Evolutionary conservation across 352 stramenopile species (phyloP).

Genomic region (Nothophytophthora sp.): DNA sequence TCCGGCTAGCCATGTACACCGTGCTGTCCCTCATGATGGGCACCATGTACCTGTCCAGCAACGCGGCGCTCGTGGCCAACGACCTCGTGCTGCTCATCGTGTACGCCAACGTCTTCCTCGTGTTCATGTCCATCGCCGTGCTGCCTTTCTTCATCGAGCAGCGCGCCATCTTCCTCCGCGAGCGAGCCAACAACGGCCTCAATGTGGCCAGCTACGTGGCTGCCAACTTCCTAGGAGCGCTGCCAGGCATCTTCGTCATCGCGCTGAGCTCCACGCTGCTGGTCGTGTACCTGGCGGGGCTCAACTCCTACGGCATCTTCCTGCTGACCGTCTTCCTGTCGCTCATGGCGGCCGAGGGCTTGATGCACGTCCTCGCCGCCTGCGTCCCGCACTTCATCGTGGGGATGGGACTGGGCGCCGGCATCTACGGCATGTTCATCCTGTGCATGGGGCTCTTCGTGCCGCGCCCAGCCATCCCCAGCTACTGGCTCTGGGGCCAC

Average conservation of each 20-base stretch:
- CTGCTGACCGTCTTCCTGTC: conserved; percentile 70
- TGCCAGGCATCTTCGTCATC: conserved; percentile 71
- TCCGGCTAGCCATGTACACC: conserved; percentile 79
- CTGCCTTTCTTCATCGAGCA: conserved; percentile 89
- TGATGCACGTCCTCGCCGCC: conserved; percentile 74
- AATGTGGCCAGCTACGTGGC: conserved; percentile 74
- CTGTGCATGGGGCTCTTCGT: conserved; percentile 81
- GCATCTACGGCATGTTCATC: conserved; percentile 85
- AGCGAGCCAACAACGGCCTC: conserved; percentile 55
- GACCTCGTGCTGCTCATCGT: conserved; percentile 73
- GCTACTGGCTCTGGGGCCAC: conserved; percentile 78
- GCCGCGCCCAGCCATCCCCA: conserved; percentile 47
- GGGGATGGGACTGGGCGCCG: conserved; percentile 75
- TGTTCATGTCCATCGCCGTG: conserved; percentile 90
- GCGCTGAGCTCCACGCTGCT: conserved; percentile 48
- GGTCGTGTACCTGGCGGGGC: conserved; percentile 41
- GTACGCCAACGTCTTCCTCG: conserved; percentile 88
- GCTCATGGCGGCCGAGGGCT: conserved; percentile 71
- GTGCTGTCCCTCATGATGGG: conserved; percentile 67
- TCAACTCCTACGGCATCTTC: conserved; percentile 63
- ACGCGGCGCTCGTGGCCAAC: conserved; percentile 14
- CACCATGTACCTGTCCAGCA: conserved; percentile 63
- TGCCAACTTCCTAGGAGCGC: conserved; percentile 61
- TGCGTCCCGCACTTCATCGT: conserved; percentile 83
- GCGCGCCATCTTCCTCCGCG: conserved; percentile 80